These are phyloP conservation scores for Triticum turgidum DNA, from an alignment of 176 grass and related monocot genomes.

Conservation along the genomic window DNA sequence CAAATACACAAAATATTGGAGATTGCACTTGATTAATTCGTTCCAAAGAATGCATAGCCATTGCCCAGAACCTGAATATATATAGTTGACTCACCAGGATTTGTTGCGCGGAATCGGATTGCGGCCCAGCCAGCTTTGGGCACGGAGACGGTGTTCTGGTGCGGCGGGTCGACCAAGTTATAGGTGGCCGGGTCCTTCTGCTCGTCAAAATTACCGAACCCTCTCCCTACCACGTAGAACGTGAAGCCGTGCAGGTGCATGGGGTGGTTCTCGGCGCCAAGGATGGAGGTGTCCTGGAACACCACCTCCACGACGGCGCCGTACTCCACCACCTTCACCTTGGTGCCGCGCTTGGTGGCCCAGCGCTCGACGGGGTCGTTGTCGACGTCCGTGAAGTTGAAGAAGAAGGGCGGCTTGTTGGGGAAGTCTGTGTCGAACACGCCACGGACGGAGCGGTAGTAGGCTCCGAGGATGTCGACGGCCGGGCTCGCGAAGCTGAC, in stretches of 20 bases:
- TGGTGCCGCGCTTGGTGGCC: constrained; percentile 33
- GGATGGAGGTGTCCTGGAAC: constrained; percentile 27
- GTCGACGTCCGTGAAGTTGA: constrained; percentile 32
- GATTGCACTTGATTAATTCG: too few species aligned
- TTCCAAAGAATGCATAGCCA: background rate
- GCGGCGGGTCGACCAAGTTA: constrained; percentile 31
- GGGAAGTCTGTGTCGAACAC: constrained; percentile 42
- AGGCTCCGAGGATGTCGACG: constrained; percentile 25
- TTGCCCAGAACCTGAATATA: background rate
- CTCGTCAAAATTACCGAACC: background rate
- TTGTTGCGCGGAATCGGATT: constrained; percentile 28
- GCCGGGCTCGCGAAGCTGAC: constrained; percentile 17
- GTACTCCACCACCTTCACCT: constrained; percentile 52
- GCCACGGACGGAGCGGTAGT: background rate
- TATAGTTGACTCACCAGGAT: constrained; percentile 19
- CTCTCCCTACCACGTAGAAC: constrained; percentile 21
- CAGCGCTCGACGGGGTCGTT: background rate
- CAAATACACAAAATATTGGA: background rate
- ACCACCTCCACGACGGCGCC: constrained; percentile 30
- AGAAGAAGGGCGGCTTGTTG: constrained; percentile 10
- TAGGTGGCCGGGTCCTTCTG: constrained; percentile 12
- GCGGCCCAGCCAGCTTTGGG: constrained; percentile 29
- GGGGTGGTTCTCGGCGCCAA: background rate
- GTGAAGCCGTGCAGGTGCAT: constrained; percentile 37
- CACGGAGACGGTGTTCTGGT: constrained; percentile 29